Base-by-base conservation (phyloP, 1,284 basidiomycete species). In the Ganoderma sp. region DNA sequence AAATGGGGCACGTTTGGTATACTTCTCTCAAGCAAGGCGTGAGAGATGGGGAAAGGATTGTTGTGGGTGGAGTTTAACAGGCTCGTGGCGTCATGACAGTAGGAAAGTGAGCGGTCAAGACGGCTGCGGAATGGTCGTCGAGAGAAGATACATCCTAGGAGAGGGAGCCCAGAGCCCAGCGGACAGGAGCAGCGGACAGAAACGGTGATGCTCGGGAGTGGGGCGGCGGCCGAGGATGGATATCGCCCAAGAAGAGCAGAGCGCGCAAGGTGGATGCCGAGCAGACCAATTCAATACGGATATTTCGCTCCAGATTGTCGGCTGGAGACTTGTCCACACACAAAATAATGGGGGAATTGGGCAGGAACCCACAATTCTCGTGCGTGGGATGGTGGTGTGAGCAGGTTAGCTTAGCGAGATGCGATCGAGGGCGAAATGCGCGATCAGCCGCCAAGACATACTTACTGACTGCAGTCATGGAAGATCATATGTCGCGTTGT, bases 11-110 rank as follows among this genome's bases (percentile, higher is more conserved):
- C 32, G 61, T 69, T 56, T 61, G 65, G 69, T 45, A 67, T 50
- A 25, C 62, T 72, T 73, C 68, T 73, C 71, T 66, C 71, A 70
- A 62, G 68, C 43, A 52, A 14, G 41, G 64, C 67, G 67, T 69
- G 71, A 64, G 71, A 70, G 65, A 43, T 43, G 37, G 62, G 63
- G 43, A 37, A 61, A 48, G 65, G 50, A 58, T 48, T 56, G 48
- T 61, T 54, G 59, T 54, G 63, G 54, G 67, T 61, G 69, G 71
- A 67, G 61, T 67, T 71, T 66, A 68, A 52, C 43, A 62, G 65
- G 66, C 66, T 65, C 66, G 67, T 68, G 69, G 70, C 69, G 68
- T 67, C 69, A 67, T 64, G 45, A 25, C n/a, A 17, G 52, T 28
- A 50, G 28, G 52, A 39, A 45, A 56, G 45, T 48, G 45, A 34